Percentiles rank a stretch among this genome's conserved stretches.
Conservation (phyloP, 2,329 filamentous ascomycete species). For the Nigrospora sphaerica region DNA sequence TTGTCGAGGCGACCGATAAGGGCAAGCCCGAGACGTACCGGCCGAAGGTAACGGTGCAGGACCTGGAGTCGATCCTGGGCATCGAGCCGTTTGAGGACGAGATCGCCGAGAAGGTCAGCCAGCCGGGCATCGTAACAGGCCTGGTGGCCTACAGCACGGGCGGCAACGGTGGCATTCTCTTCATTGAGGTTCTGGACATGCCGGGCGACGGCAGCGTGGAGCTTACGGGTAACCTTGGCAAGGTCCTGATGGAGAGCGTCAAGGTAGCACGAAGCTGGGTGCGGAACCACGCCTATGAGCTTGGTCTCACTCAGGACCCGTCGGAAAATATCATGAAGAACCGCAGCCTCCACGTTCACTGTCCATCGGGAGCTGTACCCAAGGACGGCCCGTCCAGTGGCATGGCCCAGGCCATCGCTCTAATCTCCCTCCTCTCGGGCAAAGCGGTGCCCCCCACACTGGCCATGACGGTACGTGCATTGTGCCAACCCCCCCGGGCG, state of each 20-base stretch:
- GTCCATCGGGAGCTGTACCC: conserved; percentile 87
- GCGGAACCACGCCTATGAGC: conserved; percentile 87
- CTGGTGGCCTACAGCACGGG: conserved; percentile 91
- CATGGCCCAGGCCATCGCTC: conserved; percentile 85
- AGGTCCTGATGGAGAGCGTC: conserved; percentile 94
- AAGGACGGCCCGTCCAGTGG: conserved; percentile 88
- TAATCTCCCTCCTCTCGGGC: conserved; percentile 83
- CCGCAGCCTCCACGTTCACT: conserved; percentile 91
- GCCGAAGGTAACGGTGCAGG: conserved; percentile 64
- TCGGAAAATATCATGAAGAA: conserved; percentile 93
- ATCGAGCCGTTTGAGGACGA: conserved; percentile 94
- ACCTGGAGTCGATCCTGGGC: conserved; percentile 85
- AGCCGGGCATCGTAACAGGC: conserved; percentile 90
- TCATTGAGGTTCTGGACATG: conserved; percentile 98
- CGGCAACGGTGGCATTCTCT: conserved; percentile 90
- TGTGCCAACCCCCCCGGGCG: conserved; percentile 3
- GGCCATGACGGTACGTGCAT: conserved; percentile 74
- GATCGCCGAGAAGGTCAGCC: conserved; percentile 76
- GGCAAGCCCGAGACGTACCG: conserved; percentile 64
- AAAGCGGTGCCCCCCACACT: conserved; percentile 84
- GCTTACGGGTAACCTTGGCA: conserved; percentile 90
- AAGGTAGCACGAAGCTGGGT: conserved; percentile 97
- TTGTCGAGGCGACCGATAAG: conserved; percentile 78
- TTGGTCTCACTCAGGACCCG: conserved; percentile 74
- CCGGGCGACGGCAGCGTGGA: conserved; percentile 87